phyloP scores from a whole-genome alignment of 1,284 basidiomycete genomes.

The Bondarzewia mesenterica region DNA sequence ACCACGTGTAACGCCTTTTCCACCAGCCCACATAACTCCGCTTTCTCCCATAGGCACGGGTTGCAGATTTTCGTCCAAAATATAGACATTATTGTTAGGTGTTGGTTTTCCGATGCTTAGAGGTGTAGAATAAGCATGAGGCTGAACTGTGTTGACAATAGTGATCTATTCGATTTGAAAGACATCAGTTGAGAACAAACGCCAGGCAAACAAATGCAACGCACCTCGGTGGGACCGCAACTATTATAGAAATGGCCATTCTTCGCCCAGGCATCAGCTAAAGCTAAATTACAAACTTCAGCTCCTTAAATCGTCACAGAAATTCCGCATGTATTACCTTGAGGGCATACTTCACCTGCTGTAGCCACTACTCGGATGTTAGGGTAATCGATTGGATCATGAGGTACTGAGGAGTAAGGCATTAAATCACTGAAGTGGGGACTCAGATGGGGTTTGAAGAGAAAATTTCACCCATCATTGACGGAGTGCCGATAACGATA shows the following conservation, averaged over 20 bases:
- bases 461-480: conserved; percentile 33
- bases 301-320: background rate
- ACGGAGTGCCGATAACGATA: conserved; percentile 45
- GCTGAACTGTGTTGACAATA: conserved; percentile 50
- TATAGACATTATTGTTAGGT: conserved; percentile 52
- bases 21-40: conserved; percentile 56
- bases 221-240: conserved; percentile 42
- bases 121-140: conserved; percentile 32
- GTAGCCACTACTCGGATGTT: conserved; percentile 49
- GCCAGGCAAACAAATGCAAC: conserved; percentile 13
- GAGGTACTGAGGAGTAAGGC: conserved; percentile 24
- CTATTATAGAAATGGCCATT: conserved; percentile 35
- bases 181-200: background rate
- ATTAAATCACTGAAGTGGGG: background rate
- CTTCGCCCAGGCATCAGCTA: conserved; percentile 46
- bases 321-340: conserved; percentile 27
- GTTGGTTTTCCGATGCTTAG: conserved; percentile 48
- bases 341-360: conserved; percentile 55
- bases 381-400: conserved; percentile 47
- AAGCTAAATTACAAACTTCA: conserved; percentile 23
- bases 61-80: conserved; percentile 42
- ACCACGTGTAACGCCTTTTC: conserved; percentile 42
- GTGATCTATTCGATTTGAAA: conserved; percentile 33
- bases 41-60: conserved; percentile 43
- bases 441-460: background rate